These are phyloP conservation scores for Limnomonas spitsbergensis DNA, from an alignment of 139 green algal genomes.

Conservation along the genomic window DNA sequence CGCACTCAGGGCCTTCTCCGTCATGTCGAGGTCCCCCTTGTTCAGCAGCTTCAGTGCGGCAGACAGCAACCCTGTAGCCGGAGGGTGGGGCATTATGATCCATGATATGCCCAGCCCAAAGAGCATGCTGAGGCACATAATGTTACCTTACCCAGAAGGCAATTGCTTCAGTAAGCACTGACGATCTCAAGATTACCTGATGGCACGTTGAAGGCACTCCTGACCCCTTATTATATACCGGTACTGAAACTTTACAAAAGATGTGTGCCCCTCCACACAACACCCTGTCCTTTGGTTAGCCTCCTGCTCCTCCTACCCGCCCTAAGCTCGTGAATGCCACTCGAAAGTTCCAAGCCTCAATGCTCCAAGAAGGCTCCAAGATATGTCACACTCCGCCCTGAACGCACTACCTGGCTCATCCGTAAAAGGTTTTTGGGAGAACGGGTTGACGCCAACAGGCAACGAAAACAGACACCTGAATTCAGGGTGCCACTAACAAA, in stretches of 20 bases:
- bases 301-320: no score
- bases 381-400: no score
- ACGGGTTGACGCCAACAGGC: no score
- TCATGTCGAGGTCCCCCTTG: background rate
- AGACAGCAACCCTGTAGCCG: background rate
- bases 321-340: no score
- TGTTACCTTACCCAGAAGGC: background rate
- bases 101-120: background rate
- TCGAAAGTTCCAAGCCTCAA: no score
- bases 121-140: background rate
- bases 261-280: no score
- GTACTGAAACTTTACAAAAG: background rate
- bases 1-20: constrained; percentile 9
- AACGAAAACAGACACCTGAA: no score
- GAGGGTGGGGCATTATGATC: background rate
- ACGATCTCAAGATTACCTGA: background rate
- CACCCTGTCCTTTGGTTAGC: no score
- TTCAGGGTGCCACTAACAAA: no score
- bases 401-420: no score
- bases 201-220: background rate
- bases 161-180: background rate
- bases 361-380: no score
- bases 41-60: background rate
- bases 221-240: background rate
- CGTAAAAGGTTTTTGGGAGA: no score